Base-by-base conservation (phyloP, 2,329 filamentous ascomycete species). In the Xylariales sp. region DNA sequence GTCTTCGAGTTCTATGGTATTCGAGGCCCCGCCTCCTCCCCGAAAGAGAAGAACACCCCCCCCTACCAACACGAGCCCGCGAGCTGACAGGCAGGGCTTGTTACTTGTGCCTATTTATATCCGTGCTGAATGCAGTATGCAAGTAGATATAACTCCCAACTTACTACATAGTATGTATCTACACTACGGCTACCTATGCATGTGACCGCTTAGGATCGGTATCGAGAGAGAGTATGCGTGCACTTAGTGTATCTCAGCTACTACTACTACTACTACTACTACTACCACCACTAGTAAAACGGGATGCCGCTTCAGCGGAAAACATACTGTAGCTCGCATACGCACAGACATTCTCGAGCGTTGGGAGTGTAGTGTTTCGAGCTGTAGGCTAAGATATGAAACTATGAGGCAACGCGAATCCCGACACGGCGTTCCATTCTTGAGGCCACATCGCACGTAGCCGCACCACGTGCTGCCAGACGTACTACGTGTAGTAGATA, bases 21-120 rank as follows among this genome's bases (percentile, higher is more conserved):
- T 23, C 23, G 5, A 12, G 52, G 28, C 34, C 32, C 39, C 39
- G 10, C 10, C 3, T 14, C 39, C 5, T 41, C 23, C 54, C 36
- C 36, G 16, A 45, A 7, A 23, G 23, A 23, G 23, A 23, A 23
- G 23, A n/a, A n/a, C 23, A 1, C 23, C 23, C 23, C 23, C 23
- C 23, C 23, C 23, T 41, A 39, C 10, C 14, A 41, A 41, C 14
- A 23, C 58, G 58, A 45, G 50, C 34, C 1, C 43, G 28, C n/a
- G 43, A 67, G 64, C 59, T 67, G 64, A 67, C 60, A 18, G 32
- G 54, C 23, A 43, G 41, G 64, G 58, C 64, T 62, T 39, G 39
- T 56, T 50, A 62, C 36, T 12, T 45, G 52, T 52, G 36, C 5
- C 63, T 65, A 65, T 65, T 62, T 56, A 56, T 65, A 65, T 62